Percentiles rank a stretch among this genome's conserved stretches.
These are phyloP conservation scores for Colletotrichum sp. DNA, from an alignment of 2,329 filamentous ascomycete species.

Conservation along the genomic window DNA sequence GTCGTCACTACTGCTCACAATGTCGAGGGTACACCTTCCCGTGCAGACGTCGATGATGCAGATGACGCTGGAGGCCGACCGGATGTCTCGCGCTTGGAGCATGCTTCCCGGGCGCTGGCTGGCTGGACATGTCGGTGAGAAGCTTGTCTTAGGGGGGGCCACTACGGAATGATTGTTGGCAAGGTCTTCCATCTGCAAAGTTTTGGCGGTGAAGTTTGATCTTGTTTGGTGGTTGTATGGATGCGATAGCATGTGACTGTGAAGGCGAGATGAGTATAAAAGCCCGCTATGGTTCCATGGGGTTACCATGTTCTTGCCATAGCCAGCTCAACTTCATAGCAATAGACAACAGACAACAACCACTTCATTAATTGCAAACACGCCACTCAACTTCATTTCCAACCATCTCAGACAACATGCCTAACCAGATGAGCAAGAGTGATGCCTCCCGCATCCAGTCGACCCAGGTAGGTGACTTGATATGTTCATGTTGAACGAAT, in stretches of 20 bases:
- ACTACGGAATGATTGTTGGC: not conserved
- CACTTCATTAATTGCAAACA: not conserved
- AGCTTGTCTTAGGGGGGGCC: not conserved
- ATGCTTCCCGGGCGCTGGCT: not conserved
- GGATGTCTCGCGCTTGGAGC: not conserved
- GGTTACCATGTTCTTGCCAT: not conserved
- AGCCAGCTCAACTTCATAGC: not conserved
- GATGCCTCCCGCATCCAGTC: not conserved
- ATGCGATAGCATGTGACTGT: not conserved
- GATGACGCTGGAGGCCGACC: not conserved
- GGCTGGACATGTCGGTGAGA: not conserved
- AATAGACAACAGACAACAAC: not conserved
- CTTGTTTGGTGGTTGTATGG: not conserved
- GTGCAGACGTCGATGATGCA: not conserved
- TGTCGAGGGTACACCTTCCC: not conserved
- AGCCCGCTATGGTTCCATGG: rapidly evolving
- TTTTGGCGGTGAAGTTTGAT: not conserved
- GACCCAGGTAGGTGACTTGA: not conserved
- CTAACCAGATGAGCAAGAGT: not conserved
- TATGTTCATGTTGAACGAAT: rapidly evolving
- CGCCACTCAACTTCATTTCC: not conserved
- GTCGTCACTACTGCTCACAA: not conserved
- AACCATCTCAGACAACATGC: not conserved
- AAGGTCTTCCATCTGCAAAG: not conserved
- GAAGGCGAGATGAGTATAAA: not conserved